Evolutionary conservation across 2,329 filamentous ascomycete species (phyloP).

Genomic region (Phialemoniopsis sp.): DNA sequence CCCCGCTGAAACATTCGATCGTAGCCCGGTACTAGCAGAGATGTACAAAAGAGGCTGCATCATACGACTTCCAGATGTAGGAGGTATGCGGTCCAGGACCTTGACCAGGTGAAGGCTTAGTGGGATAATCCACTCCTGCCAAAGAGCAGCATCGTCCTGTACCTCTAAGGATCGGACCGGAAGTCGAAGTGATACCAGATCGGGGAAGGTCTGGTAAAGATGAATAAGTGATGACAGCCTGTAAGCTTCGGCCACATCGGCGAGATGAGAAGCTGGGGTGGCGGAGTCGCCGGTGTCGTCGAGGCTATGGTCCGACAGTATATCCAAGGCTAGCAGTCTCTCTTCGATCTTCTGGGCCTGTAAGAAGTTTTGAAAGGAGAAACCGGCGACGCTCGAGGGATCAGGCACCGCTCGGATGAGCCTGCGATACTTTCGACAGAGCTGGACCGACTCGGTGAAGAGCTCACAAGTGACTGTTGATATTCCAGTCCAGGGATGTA

Average conservation of each 20-base stretch:
- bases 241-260: conserved; percentile 30
- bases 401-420: conserved; percentile 8
- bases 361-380: conserved; percentile 15
- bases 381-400: too few species aligned
- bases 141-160: background rate
- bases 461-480: conserved; percentile 24
- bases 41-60: conserved; percentile 16
- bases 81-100: conserved; percentile 9
- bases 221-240: conserved; percentile 29
- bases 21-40: conserved; percentile 12
- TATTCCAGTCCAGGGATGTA: conserved; percentile 32
- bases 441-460: conserved; percentile 24
- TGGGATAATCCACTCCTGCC: conserved; percentile 5
- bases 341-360: conserved; percentile 28
- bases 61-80: conserved; percentile 14
- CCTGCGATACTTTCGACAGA: conserved; percentile 28
- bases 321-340: conserved; percentile 23
- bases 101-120: conserved; percentile 10
- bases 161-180: background rate
- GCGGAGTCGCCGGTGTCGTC: conserved; percentile 21
- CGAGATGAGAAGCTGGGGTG: conserved; percentile 22
- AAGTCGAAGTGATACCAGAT: conserved; percentile 8
- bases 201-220: conserved; percentile 29
- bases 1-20: background rate
- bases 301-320: conserved; percentile 9